Evolutionary conservation across 1,284 basidiomycete genomes (phyloP).

Genomic region (Trametes hirsuta): DNA sequence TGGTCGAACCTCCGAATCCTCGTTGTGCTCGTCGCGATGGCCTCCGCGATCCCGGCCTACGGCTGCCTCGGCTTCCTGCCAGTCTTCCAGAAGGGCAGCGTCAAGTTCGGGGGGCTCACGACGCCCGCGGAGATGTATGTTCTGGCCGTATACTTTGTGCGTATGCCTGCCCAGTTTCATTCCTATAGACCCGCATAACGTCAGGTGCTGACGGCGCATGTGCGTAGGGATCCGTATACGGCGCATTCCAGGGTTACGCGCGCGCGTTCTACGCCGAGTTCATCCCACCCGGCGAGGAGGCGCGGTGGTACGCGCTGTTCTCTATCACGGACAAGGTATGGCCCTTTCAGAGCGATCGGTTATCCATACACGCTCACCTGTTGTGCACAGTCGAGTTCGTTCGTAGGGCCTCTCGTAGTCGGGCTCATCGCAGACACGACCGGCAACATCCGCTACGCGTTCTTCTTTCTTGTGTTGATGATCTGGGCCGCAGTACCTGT

Average conservation of each 20-base stretch:
- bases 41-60: constrained; percentile 76
- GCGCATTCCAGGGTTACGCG: constrained; percentile 82
- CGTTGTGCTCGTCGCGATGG: constrained; percentile 66
- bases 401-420: constrained; percentile 86
- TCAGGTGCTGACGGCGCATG: background rate
- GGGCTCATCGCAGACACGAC: constrained; percentile 85
- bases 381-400: constrained; percentile 73
- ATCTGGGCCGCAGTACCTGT: constrained; percentile 81
- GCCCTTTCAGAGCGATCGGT: background rate
- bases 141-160: constrained; percentile 81
- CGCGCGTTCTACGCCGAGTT: constrained; percentile 80
- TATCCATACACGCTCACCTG: background rate
- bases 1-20: constrained; percentile 75
- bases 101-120: constrained; percentile 71
- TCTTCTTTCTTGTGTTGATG: constrained; percentile 85
- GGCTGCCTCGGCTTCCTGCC: constrained; percentile 81
- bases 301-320: constrained; percentile 79
- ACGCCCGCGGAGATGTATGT: constrained; percentile 84
- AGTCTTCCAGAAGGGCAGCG: constrained; percentile 44
- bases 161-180: constrained; percentile 2
- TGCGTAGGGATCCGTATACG: constrained; percentile 64
- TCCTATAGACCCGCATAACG: constrained; percentile 11
- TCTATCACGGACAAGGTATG: constrained; percentile 86
- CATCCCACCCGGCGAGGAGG: constrained; percentile 79
- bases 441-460: constrained; percentile 88